Evolutionary conservation across 73 alveolate species (phyloP).

Genomic region (Chromera velia): DNA sequence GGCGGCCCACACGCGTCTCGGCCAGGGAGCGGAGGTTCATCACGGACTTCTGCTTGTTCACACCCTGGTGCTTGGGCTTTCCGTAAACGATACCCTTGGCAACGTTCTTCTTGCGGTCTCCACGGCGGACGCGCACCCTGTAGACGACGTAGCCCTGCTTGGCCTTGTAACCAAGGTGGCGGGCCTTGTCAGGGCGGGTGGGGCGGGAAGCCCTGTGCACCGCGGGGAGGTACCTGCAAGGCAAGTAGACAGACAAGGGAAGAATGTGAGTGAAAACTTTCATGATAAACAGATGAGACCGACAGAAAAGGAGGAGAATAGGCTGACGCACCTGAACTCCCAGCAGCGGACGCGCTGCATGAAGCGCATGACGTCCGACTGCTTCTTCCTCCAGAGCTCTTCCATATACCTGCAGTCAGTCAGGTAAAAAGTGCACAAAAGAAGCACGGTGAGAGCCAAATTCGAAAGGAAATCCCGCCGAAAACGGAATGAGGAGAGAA

Average conservation of each 20-base stretch:
- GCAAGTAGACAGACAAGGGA: not conserved
- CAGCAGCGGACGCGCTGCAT: conserved; percentile 91
- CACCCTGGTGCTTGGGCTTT: conserved; percentile 96
- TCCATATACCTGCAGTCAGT: conserved; percentile 91
- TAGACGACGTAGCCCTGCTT: conserved; percentile 90
- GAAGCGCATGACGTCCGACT: conserved; percentile 91
- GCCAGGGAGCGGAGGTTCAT: conserved; percentile 92
- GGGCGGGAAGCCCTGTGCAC: conserved; percentile 92
- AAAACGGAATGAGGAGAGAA: not conserved
- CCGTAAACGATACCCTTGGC: conserved; percentile 93
- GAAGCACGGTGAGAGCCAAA: conserved; percentile 5
- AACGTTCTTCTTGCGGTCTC: conserved; percentile 81
- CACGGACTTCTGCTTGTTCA: conserved; percentile 78
- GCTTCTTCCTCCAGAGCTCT: conserved; percentile 98
- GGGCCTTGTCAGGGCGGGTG: conserved; percentile 97
- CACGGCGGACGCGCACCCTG: conserved; percentile 97
- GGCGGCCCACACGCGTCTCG: conserved; percentile 96
- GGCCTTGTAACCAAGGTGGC: conserved; percentile 94
- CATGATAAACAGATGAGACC: not conserved
- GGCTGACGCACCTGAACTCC: conserved; percentile 83
- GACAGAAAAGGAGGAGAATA: not conserved
- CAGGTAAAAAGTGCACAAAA: too few species aligned
- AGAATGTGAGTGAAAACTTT: not conserved
- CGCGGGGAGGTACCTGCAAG: conserved; percentile 67
- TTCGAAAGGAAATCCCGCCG: not conserved